Percentiles rank a stretch among this genome's conserved stretches.
Evolutionary conservation across 441 rosid species (phyloP).

Genomic region (Syzygium syzygioides): DNA sequence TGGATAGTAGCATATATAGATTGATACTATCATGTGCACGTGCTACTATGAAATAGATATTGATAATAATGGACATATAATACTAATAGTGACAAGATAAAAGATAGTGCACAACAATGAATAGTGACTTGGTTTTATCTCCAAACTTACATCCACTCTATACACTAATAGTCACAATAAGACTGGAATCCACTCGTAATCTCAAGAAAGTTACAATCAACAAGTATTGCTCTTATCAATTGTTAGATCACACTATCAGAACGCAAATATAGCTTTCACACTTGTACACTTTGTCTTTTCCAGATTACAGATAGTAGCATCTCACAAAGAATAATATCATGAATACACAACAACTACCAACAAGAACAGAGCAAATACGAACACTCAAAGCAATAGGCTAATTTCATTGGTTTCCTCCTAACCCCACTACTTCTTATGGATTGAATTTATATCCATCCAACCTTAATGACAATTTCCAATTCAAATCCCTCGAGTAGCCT

Average conservation of each 20-base stretch:
- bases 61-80: not conserved
- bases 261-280: not conserved
- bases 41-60: too few species aligned
- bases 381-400: not conserved
- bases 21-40: too few species aligned
- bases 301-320: not conserved
- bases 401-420: not conserved
- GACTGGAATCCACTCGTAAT: not conserved
- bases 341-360: not conserved
- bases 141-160: too few species aligned
- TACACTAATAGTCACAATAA: not conserved
- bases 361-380: not conserved
- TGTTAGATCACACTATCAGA: not conserved
- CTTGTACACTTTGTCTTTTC: not conserved
- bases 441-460: not conserved
- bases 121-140: too few species aligned
- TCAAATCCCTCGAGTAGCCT: not conserved
- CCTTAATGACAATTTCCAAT: not conserved
- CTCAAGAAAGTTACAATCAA: not conserved
- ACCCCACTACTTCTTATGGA: not conserved
- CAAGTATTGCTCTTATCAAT: not conserved
- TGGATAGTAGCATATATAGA: too few species aligned
- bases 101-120: too few species aligned
- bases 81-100: too few species aligned
- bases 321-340: not conserved